A percentile compares a stretch with the other conserved stretches of the same genome.
phyloP scores from a whole-genome alignment of 2,329 filamentous ascomycete genomes.

The Pseudofabraea citricarpa region DNA sequence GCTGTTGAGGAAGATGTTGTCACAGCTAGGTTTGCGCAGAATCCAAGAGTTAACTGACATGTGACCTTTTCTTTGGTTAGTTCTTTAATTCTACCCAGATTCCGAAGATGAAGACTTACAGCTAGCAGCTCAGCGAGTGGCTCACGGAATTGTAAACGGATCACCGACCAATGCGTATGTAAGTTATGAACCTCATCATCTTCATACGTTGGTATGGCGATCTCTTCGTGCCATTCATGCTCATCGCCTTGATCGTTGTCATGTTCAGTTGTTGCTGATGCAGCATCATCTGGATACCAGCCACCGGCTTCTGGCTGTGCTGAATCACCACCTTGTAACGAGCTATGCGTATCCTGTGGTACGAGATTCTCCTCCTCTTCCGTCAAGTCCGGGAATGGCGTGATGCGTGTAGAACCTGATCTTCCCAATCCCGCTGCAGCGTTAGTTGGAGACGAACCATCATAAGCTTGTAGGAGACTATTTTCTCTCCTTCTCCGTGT shows the following conservation, averaged over 20 bases:
- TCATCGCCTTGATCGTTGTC: constrained; percentile 10
- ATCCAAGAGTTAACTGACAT: constrained; percentile 37
- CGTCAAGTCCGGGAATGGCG: constrained; percentile 1
- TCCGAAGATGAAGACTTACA: constrained; percentile 25
- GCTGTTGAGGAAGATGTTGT: constrained; percentile 17
- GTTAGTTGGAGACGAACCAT: constrained; percentile 1
- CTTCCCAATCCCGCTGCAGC: constrained; percentile 2
- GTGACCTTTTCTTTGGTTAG: constrained; percentile 12
- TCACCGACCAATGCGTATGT: constrained; percentile 36
- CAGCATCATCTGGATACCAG: constrained; percentile 16
- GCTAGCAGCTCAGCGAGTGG: constrained; percentile 48
- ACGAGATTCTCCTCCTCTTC: neutral
- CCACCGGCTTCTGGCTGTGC: constrained; percentile 2
- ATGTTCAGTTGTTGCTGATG: constrained; percentile 15
- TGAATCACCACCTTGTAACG: neutral
- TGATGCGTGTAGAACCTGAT: neutral
- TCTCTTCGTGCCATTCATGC: constrained; percentile 15
- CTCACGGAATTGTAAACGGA: constrained; percentile 42
- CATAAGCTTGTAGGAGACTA: constrained; percentile 8
- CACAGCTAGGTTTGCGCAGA: constrained; percentile 43
- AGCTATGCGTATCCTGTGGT: neutral
- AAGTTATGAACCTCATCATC: constrained; percentile 23
- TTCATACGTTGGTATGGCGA: constrained; percentile 17
- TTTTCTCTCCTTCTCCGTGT: constrained; percentile 17
- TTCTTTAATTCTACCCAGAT: neutral